Percentiles rank a stretch among this genome's conserved stretches.
Evolutionary conservation across 352 stramenopile genomes (phyloP).

Genomic region (Phytophthora tubulina): DNA sequence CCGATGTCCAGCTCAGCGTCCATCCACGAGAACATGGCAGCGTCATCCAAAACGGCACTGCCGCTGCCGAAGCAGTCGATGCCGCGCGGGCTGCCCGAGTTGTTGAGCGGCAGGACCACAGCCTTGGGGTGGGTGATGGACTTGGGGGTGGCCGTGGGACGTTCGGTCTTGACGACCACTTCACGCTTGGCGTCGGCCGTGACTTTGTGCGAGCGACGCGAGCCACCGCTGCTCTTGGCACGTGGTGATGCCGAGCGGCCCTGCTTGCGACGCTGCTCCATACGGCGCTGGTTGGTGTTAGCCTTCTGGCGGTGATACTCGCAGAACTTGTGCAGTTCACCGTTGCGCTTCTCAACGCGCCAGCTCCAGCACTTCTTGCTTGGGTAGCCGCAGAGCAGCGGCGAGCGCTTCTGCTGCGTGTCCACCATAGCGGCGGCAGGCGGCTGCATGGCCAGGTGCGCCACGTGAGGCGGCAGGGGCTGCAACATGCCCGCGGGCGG

Average conservation of each 20-base stretch:
- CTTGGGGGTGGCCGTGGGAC: slow-evolving; percentile 20
- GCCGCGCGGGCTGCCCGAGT: slow-evolving; percentile 56
- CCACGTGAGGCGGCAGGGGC: slow-evolving; percentile 26
- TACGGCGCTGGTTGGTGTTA: slow-evolving; percentile 86
- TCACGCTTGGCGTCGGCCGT: slow-evolving; percentile 31
- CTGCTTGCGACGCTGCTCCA: slow-evolving; percentile 85
- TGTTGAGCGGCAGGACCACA: slow-evolving; percentile 36
- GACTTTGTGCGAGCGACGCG: slow-evolving; percentile 38
- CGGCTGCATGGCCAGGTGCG: slow-evolving; percentile 30
- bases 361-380: slow-evolving; percentile 89
- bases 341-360: slow-evolving; percentile 85
- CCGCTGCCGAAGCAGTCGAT: slow-evolving; percentile 57
- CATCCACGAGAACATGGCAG: slow-evolving; percentile 70
- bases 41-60: slow-evolving; percentile 35
- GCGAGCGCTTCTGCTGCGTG: slow-evolving; percentile 54
- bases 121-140: slow-evolving; percentile 34
- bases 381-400: slow-evolving; percentile 73
- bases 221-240: slow-evolving; percentile 27
- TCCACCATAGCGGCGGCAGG: slow-evolving; percentile 12
- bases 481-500: slow-evolving; percentile 24
- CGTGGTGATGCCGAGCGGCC: slow-evolving; percentile 44
- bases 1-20: slow-evolving; percentile 78
- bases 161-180: slow-evolving; percentile 42
- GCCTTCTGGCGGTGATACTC: slow-evolving; percentile 88
- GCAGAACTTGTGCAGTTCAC: slow-evolving; percentile 88